Evolutionary conservation across 345 rosid genomes (phyloP), one percentile per base, ranked within the genome.

Genomic region (Corchorus capsularis): DNA sequence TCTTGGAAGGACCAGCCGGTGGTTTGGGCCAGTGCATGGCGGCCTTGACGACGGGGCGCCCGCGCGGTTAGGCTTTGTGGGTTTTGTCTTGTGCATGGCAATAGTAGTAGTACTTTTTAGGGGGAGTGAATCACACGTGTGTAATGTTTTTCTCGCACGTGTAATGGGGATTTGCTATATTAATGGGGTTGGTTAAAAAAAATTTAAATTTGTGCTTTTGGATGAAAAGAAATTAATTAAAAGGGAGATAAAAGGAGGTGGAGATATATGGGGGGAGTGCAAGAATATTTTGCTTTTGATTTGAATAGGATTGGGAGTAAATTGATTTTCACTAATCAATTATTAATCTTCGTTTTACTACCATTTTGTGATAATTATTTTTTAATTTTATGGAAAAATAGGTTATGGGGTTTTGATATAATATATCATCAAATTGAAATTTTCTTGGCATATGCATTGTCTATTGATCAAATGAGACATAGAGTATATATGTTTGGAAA

Each of bases 11-110:
- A 96, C 32, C 96, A 92, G 83, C 94, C 90, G 83, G 97, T 96
- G 75, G 94, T 93, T 53, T 96, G 99, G 99, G 92, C 94, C 37
- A 89, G 98, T 84, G 93, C 99, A 71, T 96, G 99, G 98, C 80
- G 92, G 81, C 93, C 98, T 19, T 81, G 84, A 84, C 55, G 50
- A 67, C 41, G 78, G 69, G 78, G 69, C 14, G 68, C 27, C 27
- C 27, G 27, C 27, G 27, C 27, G 27, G 16, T 43, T 43, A 56
- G 15, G 45, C 35, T 27, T 27, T 27, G 27, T 27, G 27, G 17
- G 13, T 60, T 70, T 32, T 8, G 45, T 1, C 3, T 47, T 47
- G 55, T 66, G 52, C 9, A 79, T 20, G 73, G 22, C 43, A 39
- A 45, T 4, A 17, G 11, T 45, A 45, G 9, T 43, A 63, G 39